Percentiles rank a stretch among this genome's conserved stretches.
These are phyloP conservation scores for Xylaria palmicola DNA, from an alignment of 495 filamentous ascomycete genomes.

Conservation along the genomic window DNA sequence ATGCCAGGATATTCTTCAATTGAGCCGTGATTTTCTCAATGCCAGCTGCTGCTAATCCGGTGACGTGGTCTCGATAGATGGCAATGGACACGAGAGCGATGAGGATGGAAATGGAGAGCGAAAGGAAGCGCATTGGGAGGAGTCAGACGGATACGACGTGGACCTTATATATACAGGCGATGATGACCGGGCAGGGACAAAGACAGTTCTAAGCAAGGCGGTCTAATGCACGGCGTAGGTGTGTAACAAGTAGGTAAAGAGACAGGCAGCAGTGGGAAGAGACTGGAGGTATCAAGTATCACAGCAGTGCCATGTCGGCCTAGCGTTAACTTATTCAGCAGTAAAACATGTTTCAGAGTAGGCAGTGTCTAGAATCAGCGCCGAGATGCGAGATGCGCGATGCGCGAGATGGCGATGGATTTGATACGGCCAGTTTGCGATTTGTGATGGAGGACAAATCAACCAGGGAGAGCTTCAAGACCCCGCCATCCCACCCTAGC, in stretches of 20 bases:
- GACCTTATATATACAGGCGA: constrained; percentile 7
- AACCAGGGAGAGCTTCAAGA: neutral
- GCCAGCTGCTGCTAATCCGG: constrained; percentile 24
- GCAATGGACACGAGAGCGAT: constrained; percentile 40
- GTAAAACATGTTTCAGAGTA: neutral
- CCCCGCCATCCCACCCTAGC: constrained; percentile 12
- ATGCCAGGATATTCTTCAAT: constrained; percentile 13
- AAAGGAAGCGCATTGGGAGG: constrained; percentile 32
- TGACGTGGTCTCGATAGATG: constrained; percentile 29
- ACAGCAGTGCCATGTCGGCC: too few relatives aligned
- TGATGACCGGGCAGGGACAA: neutral
- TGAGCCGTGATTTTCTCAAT: constrained; percentile 21
- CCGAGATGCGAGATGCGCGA: too few relatives aligned
- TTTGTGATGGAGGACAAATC: constrained; percentile 20
- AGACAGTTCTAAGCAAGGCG: neutral
- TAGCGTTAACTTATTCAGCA: neutral
- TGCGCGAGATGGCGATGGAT: neutral
- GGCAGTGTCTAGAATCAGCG: neutral
- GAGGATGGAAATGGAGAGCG: constrained; percentile 34
- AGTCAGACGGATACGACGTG: neutral
- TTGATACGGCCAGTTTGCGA: constrained; percentile 10
- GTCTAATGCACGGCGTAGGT: neutral
- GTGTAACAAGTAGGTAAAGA: neutral
- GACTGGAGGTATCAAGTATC: too few relatives aligned
- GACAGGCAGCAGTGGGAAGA: too few relatives aligned